Evolutionary conservation across 148 eudicot species (phyloP), one percentile per base, ranked within the genome.

Genomic region (Limonium bicolor): DNA sequence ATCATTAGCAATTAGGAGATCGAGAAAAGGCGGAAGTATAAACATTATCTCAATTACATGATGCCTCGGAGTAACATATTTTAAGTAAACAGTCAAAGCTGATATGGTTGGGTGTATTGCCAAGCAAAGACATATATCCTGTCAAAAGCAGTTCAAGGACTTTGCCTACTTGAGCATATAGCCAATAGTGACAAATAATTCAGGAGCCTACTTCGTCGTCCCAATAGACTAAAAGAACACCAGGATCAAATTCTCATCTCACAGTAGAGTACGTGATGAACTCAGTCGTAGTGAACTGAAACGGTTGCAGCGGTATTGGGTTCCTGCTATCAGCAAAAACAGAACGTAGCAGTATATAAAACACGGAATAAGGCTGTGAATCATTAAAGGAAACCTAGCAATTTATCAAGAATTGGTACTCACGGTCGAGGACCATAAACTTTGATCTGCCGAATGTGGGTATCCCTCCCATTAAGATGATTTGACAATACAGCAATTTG

Each of bases 371-470:
- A 16, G 17, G n/a, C 13, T n/a, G 46, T 10, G 12, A 22, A 21
- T 7, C 13, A 1, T 9, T 42, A 48, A 13, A 7, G 36, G 34
- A 50, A 41, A 28, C 18, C 30, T 10, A 39, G 21, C 18, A 14
- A 9, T 28, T 22, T 1, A 51, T 36, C 38, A 2, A 44, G 39
- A 44, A 56, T 12, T 30, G 6, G 10, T 19, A 64, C 93, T 51
- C 66, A 87, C 94, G 66, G 90, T 63, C 78, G 64, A 52, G 96
- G 96, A 28, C 94, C 96, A 56, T 73, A 82, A 59, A 82, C 94
- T 82, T 87, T 87, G 45, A 87, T 82, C 65, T 87, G 96, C 63
- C 96, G 94, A 36, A 87, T 68, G 46, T 87, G 96, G 27, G 90
- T 82, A 42, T 79, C 96, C 58, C 96, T 79, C 24, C 96, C 94